phyloP scores from a whole-genome alignment of 2,329 filamentous ascomycete species.

The Fusarium odoratissimum region DNA sequence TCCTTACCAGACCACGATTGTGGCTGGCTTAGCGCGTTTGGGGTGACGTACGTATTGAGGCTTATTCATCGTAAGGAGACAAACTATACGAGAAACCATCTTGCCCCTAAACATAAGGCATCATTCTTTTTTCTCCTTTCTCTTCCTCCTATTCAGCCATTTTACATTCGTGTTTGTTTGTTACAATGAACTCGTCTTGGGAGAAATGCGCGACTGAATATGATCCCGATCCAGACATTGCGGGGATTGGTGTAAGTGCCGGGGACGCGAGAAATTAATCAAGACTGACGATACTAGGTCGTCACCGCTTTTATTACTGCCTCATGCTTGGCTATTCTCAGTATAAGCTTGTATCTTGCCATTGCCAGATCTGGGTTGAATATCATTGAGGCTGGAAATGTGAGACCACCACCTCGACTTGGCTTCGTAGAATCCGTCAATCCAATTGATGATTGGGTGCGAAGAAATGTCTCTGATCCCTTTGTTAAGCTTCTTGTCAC shows the following conservation, averaged over 20 bases:
- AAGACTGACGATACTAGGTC: neutral
- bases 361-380: neutral
- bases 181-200: neutral
- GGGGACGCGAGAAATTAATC: rapidly evolving
- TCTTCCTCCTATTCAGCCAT: neutral
- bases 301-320: neutral
- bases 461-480: neutral
- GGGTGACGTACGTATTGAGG: neutral
- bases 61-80: neutral
- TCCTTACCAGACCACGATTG: neutral
- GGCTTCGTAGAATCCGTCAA: neutral
- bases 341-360: neutral
- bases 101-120: neutral
- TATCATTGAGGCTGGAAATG: rapidly evolving
- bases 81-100: neutral
- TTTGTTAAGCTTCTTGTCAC: neutral
- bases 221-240: neutral
- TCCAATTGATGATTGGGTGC: neutral
- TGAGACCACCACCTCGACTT: neutral
- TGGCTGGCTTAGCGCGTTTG: neutral
- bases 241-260: neutral
- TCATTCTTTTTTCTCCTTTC: neutral
- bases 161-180: rapidly evolving
- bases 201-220: neutral
- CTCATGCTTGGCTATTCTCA: neutral